Percentiles rank a stretch among this genome's conserved stretches.
Evolutionary conservation across 345 rosid genomes (phyloP).

Genomic region (Rubroshorea leprosula): DNA sequence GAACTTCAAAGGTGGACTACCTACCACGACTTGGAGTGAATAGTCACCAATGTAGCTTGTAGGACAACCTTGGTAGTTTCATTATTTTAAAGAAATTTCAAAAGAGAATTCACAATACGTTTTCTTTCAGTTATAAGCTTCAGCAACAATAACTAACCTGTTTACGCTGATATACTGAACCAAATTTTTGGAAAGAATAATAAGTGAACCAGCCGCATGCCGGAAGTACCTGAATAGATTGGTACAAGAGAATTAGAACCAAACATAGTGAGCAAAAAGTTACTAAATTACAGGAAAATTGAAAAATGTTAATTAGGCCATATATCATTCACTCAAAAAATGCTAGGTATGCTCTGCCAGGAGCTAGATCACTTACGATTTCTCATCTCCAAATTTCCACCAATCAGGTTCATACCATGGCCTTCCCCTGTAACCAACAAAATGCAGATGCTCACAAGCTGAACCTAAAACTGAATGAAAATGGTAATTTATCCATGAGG

Average conservation of each 20-base stretch:
- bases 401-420: slow-evolving; percentile 97
- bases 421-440: slow-evolving; percentile 57
- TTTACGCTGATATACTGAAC: slow-evolving; percentile 75
- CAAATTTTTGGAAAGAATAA: slow-evolving; percentile 76
- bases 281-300: neutral
- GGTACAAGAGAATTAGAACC: neutral
- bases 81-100: no score
- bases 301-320: neutral
- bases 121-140: slow-evolving; percentile 6
- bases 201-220: slow-evolving; percentile 69
- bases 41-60: no score
- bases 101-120: neutral
- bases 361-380: slow-evolving; percentile 67
- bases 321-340: neutral
- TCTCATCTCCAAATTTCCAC: slow-evolving; percentile 95
- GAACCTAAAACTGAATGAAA: slow-evolving; percentile 8
- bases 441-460: slow-evolving; percentile 9
- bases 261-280: neutral
- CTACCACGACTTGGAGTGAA: no score
- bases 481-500: no score
- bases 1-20: no score
- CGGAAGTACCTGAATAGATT: slow-evolving; percentile 68
- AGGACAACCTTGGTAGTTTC: no score
- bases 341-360: no score
- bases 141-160: slow-evolving; percentile 48